Evolutionary conservation across 305 asterid species (phyloP), one percentile per base, ranked within the genome.

Genomic region (Plantago lanceolata): DNA sequence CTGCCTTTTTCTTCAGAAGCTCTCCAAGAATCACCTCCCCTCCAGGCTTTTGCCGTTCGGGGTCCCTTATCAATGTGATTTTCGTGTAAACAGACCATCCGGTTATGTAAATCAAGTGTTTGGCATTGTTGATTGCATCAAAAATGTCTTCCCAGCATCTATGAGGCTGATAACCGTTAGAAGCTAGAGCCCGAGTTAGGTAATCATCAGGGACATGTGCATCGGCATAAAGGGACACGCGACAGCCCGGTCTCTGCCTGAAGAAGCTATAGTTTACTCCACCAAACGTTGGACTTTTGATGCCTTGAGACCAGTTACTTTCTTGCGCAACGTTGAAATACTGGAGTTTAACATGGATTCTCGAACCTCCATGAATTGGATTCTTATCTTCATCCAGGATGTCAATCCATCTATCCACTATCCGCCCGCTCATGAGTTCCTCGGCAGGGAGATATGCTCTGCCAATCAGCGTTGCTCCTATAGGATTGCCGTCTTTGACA

Each of bases 221-320:
- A 48, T 91, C 95, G 0, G 86, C 85, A 62, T 88, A 91, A 3
- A 91, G 79, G 4, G 87, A 63, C 35, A 88, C 84, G 11, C 35
- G 65, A 54, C 96, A 86, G 0, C 94, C 90, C 26, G 68, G 66
- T 69, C 98, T 82, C 71, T 88, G 94, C 28, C 21, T 61, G 68
- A 88, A 88, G 70, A 84, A 88, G 0, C 94, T 81, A 40, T 49
- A 55, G 0, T 95, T 90, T 20, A 88, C 84, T 6, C 95, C 98
- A 8, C 63, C 71, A 35, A 83, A 86, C 0, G 64, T 21, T 0
- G 87, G 80, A 26, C 59, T 53, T 17, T 56, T 76, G 50, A 91
- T 78, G 47, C 98, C 96, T 43, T 73, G 75, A 29, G 92, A 82
- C 96, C 98, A 91, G 61, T 71, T 78, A 9, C 35, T 69, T 24